Evolutionary conservation across 306 rosid genomes (phyloP).

Genomic region (Calophaca sinica): DNA sequence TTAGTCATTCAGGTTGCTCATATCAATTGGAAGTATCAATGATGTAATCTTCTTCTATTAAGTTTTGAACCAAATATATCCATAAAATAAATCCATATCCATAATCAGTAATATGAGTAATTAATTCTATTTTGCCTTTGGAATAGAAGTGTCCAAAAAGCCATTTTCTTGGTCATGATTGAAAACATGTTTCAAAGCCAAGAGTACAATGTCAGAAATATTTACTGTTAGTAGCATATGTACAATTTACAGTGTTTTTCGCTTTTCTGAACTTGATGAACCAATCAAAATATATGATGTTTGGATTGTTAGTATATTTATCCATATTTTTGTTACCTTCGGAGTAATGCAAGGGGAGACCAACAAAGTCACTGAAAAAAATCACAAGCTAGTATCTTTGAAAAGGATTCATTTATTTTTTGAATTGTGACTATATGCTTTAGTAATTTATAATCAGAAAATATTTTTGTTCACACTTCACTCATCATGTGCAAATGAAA

Average conservation of each 20-base stretch:
- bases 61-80: background rate
- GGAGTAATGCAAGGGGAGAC: too few relatives aligned
- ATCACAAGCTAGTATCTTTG: background rate
- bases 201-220: too few relatives aligned
- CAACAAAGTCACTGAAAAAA: too few relatives aligned
- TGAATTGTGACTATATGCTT: background rate
- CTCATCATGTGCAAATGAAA: background rate
- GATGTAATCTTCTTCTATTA: background rate
- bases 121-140: background rate
- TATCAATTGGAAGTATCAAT: background rate
- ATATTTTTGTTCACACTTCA: background rate
- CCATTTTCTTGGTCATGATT: too few relatives aligned
- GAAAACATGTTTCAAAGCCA: too few relatives aligned
- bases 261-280: too few relatives aligned
- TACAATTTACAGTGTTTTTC: too few relatives aligned
- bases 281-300: too few relatives aligned
- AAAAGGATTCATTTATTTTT: background rate
- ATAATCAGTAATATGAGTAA: background rate
- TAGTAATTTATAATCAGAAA: background rate
- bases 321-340: too few relatives aligned
- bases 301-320: too few relatives aligned
- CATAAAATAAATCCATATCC: background rate
- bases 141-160: too few relatives aligned
- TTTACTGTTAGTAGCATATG: too few relatives aligned
- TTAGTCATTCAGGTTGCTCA: conserved; percentile 11